phyloP scores from a whole-genome alignment of 73 alveolate genomes.

The Paramecium octaurelia region DNA sequence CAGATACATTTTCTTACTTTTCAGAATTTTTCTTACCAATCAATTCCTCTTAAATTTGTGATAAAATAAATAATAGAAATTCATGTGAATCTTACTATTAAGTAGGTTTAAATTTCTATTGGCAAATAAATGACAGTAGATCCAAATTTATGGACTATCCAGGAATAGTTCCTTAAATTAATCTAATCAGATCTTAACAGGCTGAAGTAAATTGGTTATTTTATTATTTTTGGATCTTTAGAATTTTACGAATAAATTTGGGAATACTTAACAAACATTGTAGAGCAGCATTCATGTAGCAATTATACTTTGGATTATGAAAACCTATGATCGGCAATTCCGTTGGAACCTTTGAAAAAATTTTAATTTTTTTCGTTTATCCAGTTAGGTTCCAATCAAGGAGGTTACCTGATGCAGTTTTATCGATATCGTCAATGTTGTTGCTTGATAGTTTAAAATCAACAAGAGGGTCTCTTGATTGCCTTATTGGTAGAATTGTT shows the following conservation, averaged over 20 bases:
- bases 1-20: background rate
- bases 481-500: background rate
- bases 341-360: background rate
- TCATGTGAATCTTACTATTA: conserved; percentile 9
- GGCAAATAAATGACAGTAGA: background rate
- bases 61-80: background rate
- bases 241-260: background rate
- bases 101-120: background rate
- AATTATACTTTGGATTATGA: background rate
- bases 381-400: background rate
- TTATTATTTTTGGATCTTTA: background rate
- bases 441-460: background rate
- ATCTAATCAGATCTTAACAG: background rate
- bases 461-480: background rate
- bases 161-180: background rate
- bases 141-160: background rate
- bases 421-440: background rate
- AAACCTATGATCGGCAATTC: background rate
- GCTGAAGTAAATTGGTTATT: background rate
- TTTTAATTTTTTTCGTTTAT: background rate
- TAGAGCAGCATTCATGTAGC: conserved; percentile 5
- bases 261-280: background rate
- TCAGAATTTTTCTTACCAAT: background rate
- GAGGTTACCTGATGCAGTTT: background rate
- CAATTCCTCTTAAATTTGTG: background rate